Percentiles rank a stretch among this genome's conserved stretches.
Evolutionary conservation across 2,329 filamentous ascomycete genomes (phyloP).

Genomic region (Pseudocercospora fijiensis): DNA sequence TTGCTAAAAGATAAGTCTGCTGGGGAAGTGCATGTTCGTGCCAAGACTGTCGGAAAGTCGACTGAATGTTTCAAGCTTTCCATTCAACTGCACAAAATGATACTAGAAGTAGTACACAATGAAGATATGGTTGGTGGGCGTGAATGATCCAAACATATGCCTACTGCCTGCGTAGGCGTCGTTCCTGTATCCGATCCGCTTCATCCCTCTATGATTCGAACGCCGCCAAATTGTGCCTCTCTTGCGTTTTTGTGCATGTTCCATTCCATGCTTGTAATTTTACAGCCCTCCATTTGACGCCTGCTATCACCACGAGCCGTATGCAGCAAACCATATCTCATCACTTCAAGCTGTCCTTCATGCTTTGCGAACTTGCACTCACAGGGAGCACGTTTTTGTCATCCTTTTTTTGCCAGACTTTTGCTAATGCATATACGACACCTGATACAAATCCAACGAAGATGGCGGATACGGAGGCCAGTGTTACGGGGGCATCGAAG

Average conservation of each 20-base stretch:
- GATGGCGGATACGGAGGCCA: slow-evolving; percentile 90
- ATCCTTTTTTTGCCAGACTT: slow-evolving; percentile 74
- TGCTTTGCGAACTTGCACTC: slow-evolving; percentile 88
- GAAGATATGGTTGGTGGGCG: background rate
- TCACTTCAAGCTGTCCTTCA: slow-evolving; percentile 77
- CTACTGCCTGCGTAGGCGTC: slow-evolving; percentile 1
- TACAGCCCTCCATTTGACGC: background rate
- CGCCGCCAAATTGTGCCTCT: background rate
- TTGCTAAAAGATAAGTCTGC: too few species aligned
- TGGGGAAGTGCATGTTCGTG: background rate
- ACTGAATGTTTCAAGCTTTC: background rate
- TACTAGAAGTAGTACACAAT: background rate
- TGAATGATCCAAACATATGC: background rate
- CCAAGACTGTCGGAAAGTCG: background rate
- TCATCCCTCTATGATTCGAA: background rate
- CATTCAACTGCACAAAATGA: background rate
- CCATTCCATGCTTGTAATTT: slow-evolving; percentile 1
- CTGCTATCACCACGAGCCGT: background rate
- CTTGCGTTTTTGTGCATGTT: background rate
- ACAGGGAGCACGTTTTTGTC: slow-evolving; percentile 57
- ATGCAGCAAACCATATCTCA: slow-evolving; percentile 35
- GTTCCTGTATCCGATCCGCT: background rate
- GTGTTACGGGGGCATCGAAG: slow-evolving; percentile 89
- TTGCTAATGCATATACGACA: slow-evolving; percentile 83
- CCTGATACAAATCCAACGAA: slow-evolving; percentile 87